Evolutionary conservation across 805 yeast species (phyloP), one percentile per base, ranked within the genome.

Genomic region (Metschnikowia continentalis): DNA sequence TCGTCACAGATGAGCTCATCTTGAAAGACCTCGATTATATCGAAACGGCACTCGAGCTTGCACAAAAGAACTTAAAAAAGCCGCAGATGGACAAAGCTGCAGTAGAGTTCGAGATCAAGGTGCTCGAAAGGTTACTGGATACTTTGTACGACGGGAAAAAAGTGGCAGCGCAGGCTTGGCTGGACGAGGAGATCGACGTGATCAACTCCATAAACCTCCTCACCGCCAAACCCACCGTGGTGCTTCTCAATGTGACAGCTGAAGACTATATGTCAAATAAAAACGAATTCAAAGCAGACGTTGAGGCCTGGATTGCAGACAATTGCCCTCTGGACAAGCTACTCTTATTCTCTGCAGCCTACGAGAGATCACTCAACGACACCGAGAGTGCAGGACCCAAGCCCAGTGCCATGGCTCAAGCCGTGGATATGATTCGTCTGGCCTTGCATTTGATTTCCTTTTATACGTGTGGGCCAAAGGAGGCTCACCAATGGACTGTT

Each of bases 401-500:
- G 32, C 41, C 41, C 2, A 56, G 85, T 36, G 82, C 83, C 8
- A 71, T 88, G 46, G 85, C 89, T n/a, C 68, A 69, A 46, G 80
- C 86, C 42, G 83, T 89, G 17, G 59, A 56, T 36, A 46, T 55
- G n/a, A 52, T 57, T n/a, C 54, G 61, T 11, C 51, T 46, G 36
- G 60, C 43, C 11, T 54, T 58, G 11, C 52, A 51, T 59, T 83
- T 94, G 69, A 90, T 91, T 59, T 90, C 97, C 48, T 94, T 86
- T 78, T 94, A 90, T 81, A 94, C 99, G 35, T 86, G 94, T 67
- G 99, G 99, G 61, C 87, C 96, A 39, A 89, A 88, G 55, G 99
- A 94, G 75, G 96, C 91, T 46, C 86, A 97, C 70, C 97, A 95
- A 72, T 94, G 99, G 99, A 94, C 99, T 35, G 83, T 94, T 56